Evolutionary conservation across 2,329 filamentous ascomycete genomes (phyloP), one percentile per base, ranked within the genome.

Genomic region (Cylindrodendrum hubeiense): DNA sequence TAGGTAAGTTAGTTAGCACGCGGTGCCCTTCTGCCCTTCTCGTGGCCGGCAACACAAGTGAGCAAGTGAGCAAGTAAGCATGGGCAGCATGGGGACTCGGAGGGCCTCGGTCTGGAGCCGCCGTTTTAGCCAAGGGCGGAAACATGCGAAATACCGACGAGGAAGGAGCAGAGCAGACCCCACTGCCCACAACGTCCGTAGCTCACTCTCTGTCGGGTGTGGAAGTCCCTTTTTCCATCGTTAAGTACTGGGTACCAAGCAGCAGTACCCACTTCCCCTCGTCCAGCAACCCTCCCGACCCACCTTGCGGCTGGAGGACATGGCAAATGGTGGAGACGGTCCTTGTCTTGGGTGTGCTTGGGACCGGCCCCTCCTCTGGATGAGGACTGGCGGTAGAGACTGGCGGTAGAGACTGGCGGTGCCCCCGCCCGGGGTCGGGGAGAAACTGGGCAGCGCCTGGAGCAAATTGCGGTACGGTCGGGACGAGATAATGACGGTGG

Each of bases 181-280:
- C 19, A 21, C 47, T 24, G n/a, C 34, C 33, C 28, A 19, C 26
- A 37, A 13, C 28, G 28, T 30, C 28, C 28, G 9, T 12, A 12
- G 28, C 28, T 30, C 9, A 9, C 8, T 30, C 28, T 30, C 9
- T 30, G 28, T 30, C 28, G 28, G 28, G 28, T 12, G 28, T 30
- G 51, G 51, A 39, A 54, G 17, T 26, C 39, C 39, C 52, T 34
- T 30, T 44, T 30, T 43, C 21, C 52, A 19, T 50, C 21, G 43
- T 37, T 28, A 47, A 28, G 46, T 39, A 39, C 15, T 39, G n/a
- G 37, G 15, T 39, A 39, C 15, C n/a, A 37, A 37, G 34, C 47
- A 37, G 17, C 26, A 19, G 49, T 41, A 54, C 28, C 70, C 70
- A 72, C 67, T 73, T 73, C 71, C 71, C 71, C 71, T 74, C 71